A percentile compares a stretch with the other conserved stretches of the same genome.
These are phyloP conservation scores for Fusarium newnesense DNA, from an alignment of 2,329 filamentous ascomycete species.

Conservation along the genomic window DNA sequence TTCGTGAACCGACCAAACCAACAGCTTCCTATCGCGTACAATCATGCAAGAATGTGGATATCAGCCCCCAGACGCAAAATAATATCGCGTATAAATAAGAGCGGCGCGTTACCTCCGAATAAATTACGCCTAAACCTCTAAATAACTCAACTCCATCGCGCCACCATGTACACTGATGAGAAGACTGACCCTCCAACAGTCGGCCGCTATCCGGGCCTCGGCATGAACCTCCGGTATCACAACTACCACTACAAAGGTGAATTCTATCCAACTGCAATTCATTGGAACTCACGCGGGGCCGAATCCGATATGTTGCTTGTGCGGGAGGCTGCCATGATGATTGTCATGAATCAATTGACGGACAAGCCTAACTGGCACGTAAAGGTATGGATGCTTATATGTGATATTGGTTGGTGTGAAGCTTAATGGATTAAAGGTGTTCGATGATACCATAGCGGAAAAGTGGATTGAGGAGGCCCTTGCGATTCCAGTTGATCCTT, in stretches of 20 bases:
- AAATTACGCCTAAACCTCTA: neutral
- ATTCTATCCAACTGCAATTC: neutral
- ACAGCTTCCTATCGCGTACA: neutral
- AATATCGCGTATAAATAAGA: neutral
- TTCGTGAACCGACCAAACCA: neutral
- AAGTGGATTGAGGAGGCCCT: conserved; percentile 33
- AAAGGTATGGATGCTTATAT: conserved; percentile 10
- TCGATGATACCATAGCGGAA: conserved; percentile 3
- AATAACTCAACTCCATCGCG: neutral
- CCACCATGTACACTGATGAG: neutral
- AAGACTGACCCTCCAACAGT: neutral
- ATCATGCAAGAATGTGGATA: neutral
- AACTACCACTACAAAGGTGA: neutral
- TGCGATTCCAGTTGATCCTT: neutral
- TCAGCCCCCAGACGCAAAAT: neutral
- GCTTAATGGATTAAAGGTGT: neutral
- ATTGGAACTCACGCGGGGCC: fast-evolving
- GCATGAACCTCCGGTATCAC: neutral
- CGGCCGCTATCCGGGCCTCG: conserved; percentile 15
- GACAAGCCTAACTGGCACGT: conserved; percentile 43
- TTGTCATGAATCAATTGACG: conserved; percentile 41
- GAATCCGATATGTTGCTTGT: conserved; percentile 13
- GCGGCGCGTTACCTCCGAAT: neutral
- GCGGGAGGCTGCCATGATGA: conserved; percentile 42
- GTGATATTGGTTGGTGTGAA: fast-evolving